Base-by-base conservation (phyloP, 1,284 basidiomycete species). In the Trichosporon coremiiforme region DNA sequence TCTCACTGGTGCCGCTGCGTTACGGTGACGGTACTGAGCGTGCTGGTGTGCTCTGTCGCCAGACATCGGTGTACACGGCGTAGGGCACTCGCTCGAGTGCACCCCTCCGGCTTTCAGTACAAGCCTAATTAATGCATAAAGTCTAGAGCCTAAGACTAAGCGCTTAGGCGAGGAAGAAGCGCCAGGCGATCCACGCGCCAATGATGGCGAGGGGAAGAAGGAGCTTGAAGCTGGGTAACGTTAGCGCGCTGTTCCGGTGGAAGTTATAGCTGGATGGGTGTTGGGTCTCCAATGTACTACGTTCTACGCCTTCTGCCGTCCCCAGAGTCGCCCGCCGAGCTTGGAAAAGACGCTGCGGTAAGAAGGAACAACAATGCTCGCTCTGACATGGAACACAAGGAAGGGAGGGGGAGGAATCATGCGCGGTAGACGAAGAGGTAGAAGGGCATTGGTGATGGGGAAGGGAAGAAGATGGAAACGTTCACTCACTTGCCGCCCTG, bases 121-220 rank as follows among this genome's bases (percentile, higher is more conserved):
- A 55, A 66, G 65, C 6, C 20, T 20, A 41, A 36, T 13, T 20
- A 47, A 47, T 31, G 22, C 53, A 66, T 66, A 50, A 9, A 10
- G n/a, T 66, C 33, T 57, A 33, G 50, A 38, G 17, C 64, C 41
- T 41, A 15, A 65, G 25, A n/a, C 41, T n/a, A n/a, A 15, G 38
- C 13, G n/a, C 47, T 33, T 66, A 62, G 57, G 66, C 66, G 60
- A 80, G 75, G 71, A 80, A 77, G 45, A 82, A 70, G 38, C 81
- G 73, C 82, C 82, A 84, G 35, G 82, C 81, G 64, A 84, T 73
- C 75, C 78, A 81, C 25, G 77, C 79, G 73, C 75, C 74, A 70
- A 80, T 65, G 62, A 80, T 47, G 50, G 82, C 77, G 62, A 80
- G 66, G 71, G 82, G 73, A 75, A 84, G 7, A 73, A 81, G 69